Base-by-base conservation (phyloP, 345 rosid species). In the Luvunga scandens region DNA sequence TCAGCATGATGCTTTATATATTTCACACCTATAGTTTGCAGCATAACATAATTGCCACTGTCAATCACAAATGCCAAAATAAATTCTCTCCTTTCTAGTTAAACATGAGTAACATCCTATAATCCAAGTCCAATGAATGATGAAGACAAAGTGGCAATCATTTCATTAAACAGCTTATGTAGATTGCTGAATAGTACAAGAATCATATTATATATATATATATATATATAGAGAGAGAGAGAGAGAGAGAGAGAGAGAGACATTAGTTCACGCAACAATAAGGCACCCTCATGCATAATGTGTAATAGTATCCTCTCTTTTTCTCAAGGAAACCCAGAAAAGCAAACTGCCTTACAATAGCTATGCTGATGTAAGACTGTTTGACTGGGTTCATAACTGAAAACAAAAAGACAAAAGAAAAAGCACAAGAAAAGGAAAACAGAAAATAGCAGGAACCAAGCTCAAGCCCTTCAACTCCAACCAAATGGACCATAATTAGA, bases 11-110 rank as follows among this genome's bases (percentile, higher is more conserved):
- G 34, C 66, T 56, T 67, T 39, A 56, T n/a, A 75, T 27, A 77
- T 28, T 79, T 78, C 77, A 66, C 75, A 53, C 82, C 72, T 60
- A 55, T 19, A 21, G 4, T 76, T 70, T 31, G 66, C 69, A 76
- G 77, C 79, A 71, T 79, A 77, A 74, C 89, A 78, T 56, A 60
- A 21, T 79, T 65, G 83, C 76, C 85, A 77, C 56, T 61, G 8
- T 56, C 18, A 75, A 59, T 66, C 72, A 79, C 56, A 74, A 70
- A 67, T 72, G 71, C 56, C 75, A 79, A 36, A 33, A 68, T 18
- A 69, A 63, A 36, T 27, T 45, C 12, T 69, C 67, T 66, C 33
- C 59, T 69, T 38, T 75, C 42, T 33, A 21, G 60, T 9, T 59
- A 68, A 55, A 56, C 48, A 70, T n/a, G 22, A 61, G 3, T 64